phyloP scores from a whole-genome alignment of 148 eudicot genomes.

The Rhododendron henanense region DNA sequence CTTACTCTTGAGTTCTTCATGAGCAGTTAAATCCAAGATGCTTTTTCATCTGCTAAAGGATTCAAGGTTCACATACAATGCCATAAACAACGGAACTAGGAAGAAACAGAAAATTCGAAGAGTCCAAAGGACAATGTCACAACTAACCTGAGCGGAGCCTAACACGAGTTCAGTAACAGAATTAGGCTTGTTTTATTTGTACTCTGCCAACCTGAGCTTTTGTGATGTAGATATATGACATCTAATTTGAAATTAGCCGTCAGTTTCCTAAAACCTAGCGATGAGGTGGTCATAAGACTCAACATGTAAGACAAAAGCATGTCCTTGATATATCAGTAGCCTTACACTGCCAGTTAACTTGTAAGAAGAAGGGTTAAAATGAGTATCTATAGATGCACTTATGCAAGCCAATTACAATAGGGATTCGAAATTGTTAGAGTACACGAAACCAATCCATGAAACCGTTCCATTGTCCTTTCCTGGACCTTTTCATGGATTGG shows the following conservation, averaged over 20 bases:
- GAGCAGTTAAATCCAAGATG: not conserved
- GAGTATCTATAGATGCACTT: not conserved
- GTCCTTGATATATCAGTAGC: not conserved
- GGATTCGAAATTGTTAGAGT: not conserved
- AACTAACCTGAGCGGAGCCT: not conserved
- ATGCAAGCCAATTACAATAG: not conserved
- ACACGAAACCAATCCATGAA: too few relatives aligned
- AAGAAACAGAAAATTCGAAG: not conserved
- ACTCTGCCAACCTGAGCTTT: not conserved
- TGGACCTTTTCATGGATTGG: not conserved
- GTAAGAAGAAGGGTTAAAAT: not conserved
- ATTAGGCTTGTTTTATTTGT: not conserved
- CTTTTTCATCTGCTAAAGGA: not conserved
- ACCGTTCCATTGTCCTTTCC: too few relatives aligned
- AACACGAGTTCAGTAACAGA: not conserved
- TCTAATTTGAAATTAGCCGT: not conserved
- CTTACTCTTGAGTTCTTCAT: not conserved
- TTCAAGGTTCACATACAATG: constrained; percentile 1
- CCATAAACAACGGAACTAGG: not conserved
- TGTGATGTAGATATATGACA: not conserved
- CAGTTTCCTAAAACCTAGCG: not conserved
- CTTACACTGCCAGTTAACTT: not conserved
- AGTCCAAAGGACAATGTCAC: not conserved
- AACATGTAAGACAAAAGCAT: not conserved
- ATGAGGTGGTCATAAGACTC: not conserved